Conservation (phyloP, 352 stramenopile genomes). For the Phytophthora cactorum region DNA sequence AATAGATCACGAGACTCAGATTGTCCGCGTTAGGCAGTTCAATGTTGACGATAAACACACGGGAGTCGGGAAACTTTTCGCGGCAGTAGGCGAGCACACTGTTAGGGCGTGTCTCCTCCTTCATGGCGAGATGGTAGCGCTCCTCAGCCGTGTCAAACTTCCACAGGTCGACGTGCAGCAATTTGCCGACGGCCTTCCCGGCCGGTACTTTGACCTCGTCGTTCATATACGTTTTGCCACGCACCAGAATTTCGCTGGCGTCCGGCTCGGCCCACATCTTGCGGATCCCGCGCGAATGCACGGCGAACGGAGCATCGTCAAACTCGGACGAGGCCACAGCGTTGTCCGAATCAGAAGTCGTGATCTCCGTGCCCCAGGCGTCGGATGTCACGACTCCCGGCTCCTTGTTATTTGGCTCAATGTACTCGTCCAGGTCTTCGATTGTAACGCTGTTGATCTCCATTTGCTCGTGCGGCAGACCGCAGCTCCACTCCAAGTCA, state of each 20-base stretch:
- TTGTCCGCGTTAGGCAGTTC: slow-evolving; percentile 77
- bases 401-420: slow-evolving; percentile 20
- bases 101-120: slow-evolving; percentile 44
- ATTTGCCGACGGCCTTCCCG: slow-evolving; percentile 47
- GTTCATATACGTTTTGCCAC: slow-evolving; percentile 58
- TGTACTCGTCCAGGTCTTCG: slow-evolving; percentile 42
- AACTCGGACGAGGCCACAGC: slow-evolving; percentile 29
- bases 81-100: slow-evolving; percentile 61
- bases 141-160: slow-evolving; percentile 45
- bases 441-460: slow-evolving; percentile 38
- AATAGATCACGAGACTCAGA: slow-evolving; percentile 82
- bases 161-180: slow-evolving; percentile 78
- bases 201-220: slow-evolving; percentile 62
- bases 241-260: slow-evolving; percentile 55
- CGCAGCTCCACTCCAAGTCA: slow-evolving; percentile 44
- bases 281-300: slow-evolving; percentile 46
- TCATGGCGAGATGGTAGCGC: slow-evolving; percentile 63
- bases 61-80: slow-evolving; percentile 54
- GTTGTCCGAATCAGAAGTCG: slow-evolving; percentile 16
- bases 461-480: slow-evolving; percentile 32
- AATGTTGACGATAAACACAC: slow-evolving; percentile 90
- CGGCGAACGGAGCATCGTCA: slow-evolving; percentile 41
- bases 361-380: slow-evolving; percentile 18
- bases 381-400: slow-evolving; percentile 27
- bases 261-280: slow-evolving; percentile 70